A percentile compares a stretch with the other conserved stretches of the same genome.
phyloP scores from a whole-genome alignment of 768 basidiomycete species.

The Mycena kentingensis region DNA sequence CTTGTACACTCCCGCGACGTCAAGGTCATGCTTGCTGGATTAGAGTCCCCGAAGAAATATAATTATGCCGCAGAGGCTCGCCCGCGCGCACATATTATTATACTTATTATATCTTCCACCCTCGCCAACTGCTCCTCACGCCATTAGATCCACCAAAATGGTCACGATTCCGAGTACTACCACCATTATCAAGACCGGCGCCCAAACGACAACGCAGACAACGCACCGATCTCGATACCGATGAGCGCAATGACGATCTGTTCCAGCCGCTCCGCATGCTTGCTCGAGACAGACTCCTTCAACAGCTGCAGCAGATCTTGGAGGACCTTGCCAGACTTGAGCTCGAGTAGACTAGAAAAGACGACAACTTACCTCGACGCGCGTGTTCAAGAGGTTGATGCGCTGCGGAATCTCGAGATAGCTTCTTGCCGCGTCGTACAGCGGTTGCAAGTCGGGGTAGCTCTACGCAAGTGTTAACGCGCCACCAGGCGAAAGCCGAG shows the following conservation, averaged over 20 bases:
- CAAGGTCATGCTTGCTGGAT: too few relatives aligned
- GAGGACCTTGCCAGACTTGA: conserved; percentile 60
- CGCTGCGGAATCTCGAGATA: conserved; percentile 95
- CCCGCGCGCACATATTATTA: too few relatives aligned
- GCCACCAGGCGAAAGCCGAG: neutral
- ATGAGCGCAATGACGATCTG: conserved; percentile 92
- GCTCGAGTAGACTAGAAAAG: conserved; percentile 1
- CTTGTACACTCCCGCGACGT: too few relatives aligned
- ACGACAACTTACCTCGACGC: conserved; percentile 71
- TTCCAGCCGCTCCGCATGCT: conserved; percentile 88
- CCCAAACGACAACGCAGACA: neutral
- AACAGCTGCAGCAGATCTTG: conserved; percentile 96
- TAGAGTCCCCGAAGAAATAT: too few relatives aligned
- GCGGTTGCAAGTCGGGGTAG: conserved; percentile 91
- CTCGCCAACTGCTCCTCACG: too few relatives aligned
- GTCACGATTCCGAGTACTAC: conserved; percentile 87
- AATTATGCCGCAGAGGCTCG: too few relatives aligned
- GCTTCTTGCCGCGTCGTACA: conserved; percentile 91
- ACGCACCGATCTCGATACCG: conserved; percentile 80
- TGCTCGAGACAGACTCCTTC: conserved; percentile 91
- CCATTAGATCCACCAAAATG: conserved; percentile 82
- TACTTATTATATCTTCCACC: too few relatives aligned
- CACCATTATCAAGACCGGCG: conserved; percentile 6
- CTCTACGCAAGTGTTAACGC: conserved; percentile 50
- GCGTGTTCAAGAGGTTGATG: conserved; percentile 88